Percentiles rank a stretch among this genome's conserved stretches.
Conservation (phyloP, 2,329 filamentous ascomycete genomes). For the Neofusicoccum parvum region DNA sequence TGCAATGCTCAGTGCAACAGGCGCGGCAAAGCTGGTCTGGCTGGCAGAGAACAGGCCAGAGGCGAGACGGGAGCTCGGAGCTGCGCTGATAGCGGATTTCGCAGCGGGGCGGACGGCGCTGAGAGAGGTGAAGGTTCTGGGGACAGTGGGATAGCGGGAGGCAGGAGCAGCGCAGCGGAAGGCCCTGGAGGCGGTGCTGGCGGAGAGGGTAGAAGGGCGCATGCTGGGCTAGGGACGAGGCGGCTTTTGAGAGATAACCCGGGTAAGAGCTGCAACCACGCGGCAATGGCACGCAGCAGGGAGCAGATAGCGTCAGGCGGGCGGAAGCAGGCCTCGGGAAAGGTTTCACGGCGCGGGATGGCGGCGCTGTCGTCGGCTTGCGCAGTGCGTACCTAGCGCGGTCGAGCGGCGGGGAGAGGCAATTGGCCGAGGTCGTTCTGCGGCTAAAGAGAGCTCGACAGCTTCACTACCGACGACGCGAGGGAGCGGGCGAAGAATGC, state of each 20-base stretch:
- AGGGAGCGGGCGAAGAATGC: background rate
- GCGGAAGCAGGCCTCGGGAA: constrained; percentile 3
- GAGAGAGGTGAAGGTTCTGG: constrained; percentile 17
- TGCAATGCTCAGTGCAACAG: constrained; percentile 7
- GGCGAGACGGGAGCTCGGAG: constrained; percentile 11
- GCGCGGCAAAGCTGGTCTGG: background rate
- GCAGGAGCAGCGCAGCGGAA: constrained; percentile 4
- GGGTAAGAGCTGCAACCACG: background rate
- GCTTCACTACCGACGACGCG: background rate
- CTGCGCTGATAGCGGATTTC: background rate
- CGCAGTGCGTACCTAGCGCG: constrained; percentile 11
- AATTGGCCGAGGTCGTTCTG: constrained; percentile 19
- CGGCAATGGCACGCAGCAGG: background rate
- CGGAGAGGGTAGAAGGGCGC: constrained; percentile 12
- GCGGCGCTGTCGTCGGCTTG: constrained; percentile 11
- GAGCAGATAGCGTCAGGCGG: constrained; percentile 4
- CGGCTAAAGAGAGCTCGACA: constrained; percentile 15
- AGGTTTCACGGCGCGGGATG: background rate
- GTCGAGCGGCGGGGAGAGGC: constrained; percentile 9
- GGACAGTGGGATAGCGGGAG: background rate
- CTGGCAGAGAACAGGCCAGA: constrained; percentile 5
- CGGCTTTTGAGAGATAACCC: constrained; percentile 1
- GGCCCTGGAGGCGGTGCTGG: constrained; percentile 18
- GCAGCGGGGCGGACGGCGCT: constrained; percentile 1
- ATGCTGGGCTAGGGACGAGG: constrained; percentile 14